Conservation (phyloP, 106 monocot genomes). For the Ottelia alismoides region DNA sequence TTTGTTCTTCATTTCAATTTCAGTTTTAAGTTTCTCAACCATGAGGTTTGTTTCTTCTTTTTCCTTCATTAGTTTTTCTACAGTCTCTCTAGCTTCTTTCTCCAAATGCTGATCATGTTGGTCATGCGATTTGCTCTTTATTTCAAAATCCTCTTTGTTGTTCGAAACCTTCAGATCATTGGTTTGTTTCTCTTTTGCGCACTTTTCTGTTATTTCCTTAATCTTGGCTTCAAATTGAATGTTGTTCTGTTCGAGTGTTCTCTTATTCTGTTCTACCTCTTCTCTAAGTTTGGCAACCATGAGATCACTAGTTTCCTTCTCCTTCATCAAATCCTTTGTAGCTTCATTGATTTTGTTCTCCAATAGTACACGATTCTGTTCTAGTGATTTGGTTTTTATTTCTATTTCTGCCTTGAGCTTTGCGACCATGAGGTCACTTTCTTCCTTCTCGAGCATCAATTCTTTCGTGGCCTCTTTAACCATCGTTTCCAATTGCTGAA, state of each 20-base stretch:
- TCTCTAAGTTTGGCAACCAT: constrained; percentile 21
- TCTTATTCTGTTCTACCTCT: constrained; percentile 28
- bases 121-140: constrained; percentile 15
- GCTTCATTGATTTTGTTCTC: constrained; percentile 22
- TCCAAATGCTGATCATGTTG: constrained; percentile 15
- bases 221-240: constrained; percentile 16
- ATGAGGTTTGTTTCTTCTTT: constrained; percentile 20
- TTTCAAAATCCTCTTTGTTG: constrained; percentile 23
- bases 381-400: constrained; percentile 17
- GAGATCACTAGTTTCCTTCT: constrained; percentile 26
- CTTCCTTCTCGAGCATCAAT: constrained; percentile 31
- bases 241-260: constrained; percentile 7
- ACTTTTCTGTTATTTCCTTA: constrained; percentile 14
- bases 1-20: too few relatives aligned
- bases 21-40: too few relatives aligned
- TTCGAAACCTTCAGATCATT: constrained; percentile 13
- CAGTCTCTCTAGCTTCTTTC: constrained; percentile 1
- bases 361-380: constrained; percentile 15
- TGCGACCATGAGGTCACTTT: constrained; percentile 14
- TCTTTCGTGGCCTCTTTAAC: neutral
- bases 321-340: constrained; percentile 14
- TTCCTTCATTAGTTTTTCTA: constrained; percentile 30
- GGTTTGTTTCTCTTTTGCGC: constrained; percentile 2
- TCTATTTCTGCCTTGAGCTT: constrained; percentile 28
- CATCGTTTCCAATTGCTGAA: constrained; percentile 14